phyloP scores from a whole-genome alignment of 129 eudicot species.

The Flaveria brownii region DNA sequence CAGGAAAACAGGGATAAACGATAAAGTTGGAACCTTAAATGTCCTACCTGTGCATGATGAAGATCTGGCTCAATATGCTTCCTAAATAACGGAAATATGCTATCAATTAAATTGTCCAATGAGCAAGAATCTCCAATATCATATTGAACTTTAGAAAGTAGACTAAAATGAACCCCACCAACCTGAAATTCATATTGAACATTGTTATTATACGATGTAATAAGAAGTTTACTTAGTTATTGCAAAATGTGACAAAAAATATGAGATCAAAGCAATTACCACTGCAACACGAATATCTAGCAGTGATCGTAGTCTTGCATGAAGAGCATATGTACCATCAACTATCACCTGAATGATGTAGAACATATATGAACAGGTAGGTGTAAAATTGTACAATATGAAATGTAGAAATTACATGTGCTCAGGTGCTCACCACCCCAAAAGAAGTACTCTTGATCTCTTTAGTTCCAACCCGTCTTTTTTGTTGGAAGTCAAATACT shows the following conservation, averaged over 20 bases:
- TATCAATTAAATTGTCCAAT: conserved; percentile 87
- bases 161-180: conserved; percentile 98
- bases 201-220: not conserved
- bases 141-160: conserved; percentile 95
- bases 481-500: conserved; percentile 85
- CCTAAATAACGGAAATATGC: conserved; percentile 95
- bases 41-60: conserved; percentile 94
- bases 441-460: conserved; percentile 60
- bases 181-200: conserved; percentile 48
- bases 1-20: conserved; percentile 36
- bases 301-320: conserved; percentile 87
- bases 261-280: conserved; percentile 46
- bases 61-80: conserved; percentile 99
- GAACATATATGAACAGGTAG: not conserved
- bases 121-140: conserved; percentile 98
- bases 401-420: conserved; percentile 12
- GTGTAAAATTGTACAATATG: not conserved
- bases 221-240: not conserved
- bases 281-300: conserved; percentile 99
- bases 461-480: conserved; percentile 64
- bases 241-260: conserved; percentile 6
- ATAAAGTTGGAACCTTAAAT: conserved; percentile 27
- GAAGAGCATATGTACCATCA: conserved; percentile 96
- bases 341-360: conserved; percentile 66
- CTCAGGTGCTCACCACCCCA: conserved; percentile 69